Evolutionary conservation across 768 basidiomycete genomes (phyloP).

Genomic region (Hebeloma cylindrosporum): DNA sequence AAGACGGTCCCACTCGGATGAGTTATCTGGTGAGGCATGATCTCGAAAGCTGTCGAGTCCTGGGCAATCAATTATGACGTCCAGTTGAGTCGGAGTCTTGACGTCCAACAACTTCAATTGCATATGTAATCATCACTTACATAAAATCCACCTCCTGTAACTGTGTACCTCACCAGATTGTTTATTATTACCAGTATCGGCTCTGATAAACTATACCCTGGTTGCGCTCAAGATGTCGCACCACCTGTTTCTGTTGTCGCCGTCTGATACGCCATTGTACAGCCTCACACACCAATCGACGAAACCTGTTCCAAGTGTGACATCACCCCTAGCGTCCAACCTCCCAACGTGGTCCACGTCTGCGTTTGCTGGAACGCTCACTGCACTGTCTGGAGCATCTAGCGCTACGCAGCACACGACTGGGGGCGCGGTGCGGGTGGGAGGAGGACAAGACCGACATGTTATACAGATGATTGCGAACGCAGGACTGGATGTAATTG

Average conservation of each 20-base stretch:
- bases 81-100: too few species aligned
- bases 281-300: slow-evolving; percentile 80
- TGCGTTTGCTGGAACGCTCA: slow-evolving; percentile 86
- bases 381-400: slow-evolving; percentile 82
- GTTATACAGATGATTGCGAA: slow-evolving; percentile 99
- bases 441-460: slow-evolving; percentile 84
- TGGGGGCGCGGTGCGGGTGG: slow-evolving; percentile 66
- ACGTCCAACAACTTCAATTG: too few species aligned
- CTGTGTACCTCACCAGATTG: too few species aligned
- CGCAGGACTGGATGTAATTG: slow-evolving; percentile 91
- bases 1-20: too few species aligned
- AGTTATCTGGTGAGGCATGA: too few species aligned
- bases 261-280: slow-evolving; percentile 85
- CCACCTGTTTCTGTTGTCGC: slow-evolving; percentile 82
- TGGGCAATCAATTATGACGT: too few species aligned
- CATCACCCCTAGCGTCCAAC: slow-evolving; percentile 77
- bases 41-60: too few species aligned
- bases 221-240: slow-evolving; percentile 63
- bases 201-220: background rate
- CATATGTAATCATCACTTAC: too few species aligned
- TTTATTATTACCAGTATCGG: background rate
- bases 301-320: slow-evolving; percentile 58
- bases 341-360: slow-evolving; percentile 90
- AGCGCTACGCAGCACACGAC: slow-evolving; percentile 68
- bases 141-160: too few species aligned